Base-by-base conservation (phyloP, 495 filamentous ascomycete genomes). In the Xylaria intraflava region DNA sequence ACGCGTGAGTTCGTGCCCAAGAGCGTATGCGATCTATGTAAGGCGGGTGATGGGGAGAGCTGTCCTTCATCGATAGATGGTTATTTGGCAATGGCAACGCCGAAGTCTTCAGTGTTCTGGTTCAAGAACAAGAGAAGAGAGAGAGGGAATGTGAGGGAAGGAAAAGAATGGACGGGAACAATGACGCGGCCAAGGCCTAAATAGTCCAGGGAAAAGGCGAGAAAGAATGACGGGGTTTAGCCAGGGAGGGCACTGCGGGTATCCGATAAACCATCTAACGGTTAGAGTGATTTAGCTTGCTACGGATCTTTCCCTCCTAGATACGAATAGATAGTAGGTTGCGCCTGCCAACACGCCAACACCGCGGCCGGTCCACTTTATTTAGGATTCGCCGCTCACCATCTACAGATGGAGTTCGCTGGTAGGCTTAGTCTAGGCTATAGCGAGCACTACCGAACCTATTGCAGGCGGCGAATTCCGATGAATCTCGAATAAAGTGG, bases 31-130 rank as follows among this genome's bases (percentile, higher is more conserved):
- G 74, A 77, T 81, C 74, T 81, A 72, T 71, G 65, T 69, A 67
- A 65, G 68, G 65, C 59, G 72, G 42, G 49, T 62, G 62, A 58
- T 77, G 60, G 71, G 76, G 67, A 69, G 77, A 80, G 69, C 72
- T 71, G 74, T 83, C 73, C 79, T 81, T 83, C 82, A 85, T 84
- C 79, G 79, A 82, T 62, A 56, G 64, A 46, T 60, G 61, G 57
- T 53, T 49, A 53, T 56, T 66, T 64, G 61, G 64, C 61, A 66
- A 44, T 29, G 52, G 53, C 50, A 58, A 64, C 56, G 61, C 64
- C 61, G 64, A 64, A 49, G 64, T 66, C 61, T 46, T 59, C 33
- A 51, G 57, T 39, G 58, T 46, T 46, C 42, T 22, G 40, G 52
- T 58, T 57, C 51, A 59, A 58, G 55, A 63, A 55, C 36, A 30